Percentiles rank a stretch among this genome's conserved stretches.
Evolutionary conservation across 768 basidiomycete genomes (phyloP).

Genomic region (Austroboletus festivus): DNA sequence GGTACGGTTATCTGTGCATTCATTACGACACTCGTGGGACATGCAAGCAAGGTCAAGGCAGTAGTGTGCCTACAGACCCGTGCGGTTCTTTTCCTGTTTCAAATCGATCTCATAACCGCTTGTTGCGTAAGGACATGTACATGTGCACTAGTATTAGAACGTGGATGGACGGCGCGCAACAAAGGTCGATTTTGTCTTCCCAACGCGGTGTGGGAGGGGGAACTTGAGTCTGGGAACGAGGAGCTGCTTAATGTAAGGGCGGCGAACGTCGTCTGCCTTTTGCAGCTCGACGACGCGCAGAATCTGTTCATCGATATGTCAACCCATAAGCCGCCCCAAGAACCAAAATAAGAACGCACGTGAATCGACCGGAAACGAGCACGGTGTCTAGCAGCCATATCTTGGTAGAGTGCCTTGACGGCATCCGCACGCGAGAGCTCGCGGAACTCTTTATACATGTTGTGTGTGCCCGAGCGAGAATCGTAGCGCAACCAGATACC

Average conservation of each 20-base stretch:
- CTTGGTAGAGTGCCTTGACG: conserved; percentile 96
- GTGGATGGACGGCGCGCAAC: conserved; percentile 74
- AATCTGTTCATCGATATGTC: conserved; percentile 53
- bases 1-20: no score
- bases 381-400: conserved; percentile 99
- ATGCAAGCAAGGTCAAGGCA: no score
- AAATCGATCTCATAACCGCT: no score
- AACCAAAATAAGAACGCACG: conserved; percentile 43
- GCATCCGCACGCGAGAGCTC: conserved; percentile 93
- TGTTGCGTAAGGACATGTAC: conserved; percentile 18
- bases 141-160: conserved; percentile 58
- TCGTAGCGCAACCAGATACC: conserved; percentile 99
- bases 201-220: conserved; percentile 90
- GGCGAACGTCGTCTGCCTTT: conserved; percentile 87
- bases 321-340: background rate
- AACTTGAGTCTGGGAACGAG: conserved; percentile 88
- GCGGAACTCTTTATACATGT: conserved; percentile 99
- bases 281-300: conserved; percentile 95
- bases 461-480: conserved; percentile 99
- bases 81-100: no score
- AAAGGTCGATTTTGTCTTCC: conserved; percentile 77
- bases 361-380: conserved; percentile 99
- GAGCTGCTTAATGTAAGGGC: conserved; percentile 98
- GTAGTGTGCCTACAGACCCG: no score
- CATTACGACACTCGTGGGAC: no score